Evolutionary conservation across 2,329 filamentous ascomycete genomes (phyloP), one percentile per base, ranked within the genome.

Genomic region (Hymenoscyphus albidus): DNA sequence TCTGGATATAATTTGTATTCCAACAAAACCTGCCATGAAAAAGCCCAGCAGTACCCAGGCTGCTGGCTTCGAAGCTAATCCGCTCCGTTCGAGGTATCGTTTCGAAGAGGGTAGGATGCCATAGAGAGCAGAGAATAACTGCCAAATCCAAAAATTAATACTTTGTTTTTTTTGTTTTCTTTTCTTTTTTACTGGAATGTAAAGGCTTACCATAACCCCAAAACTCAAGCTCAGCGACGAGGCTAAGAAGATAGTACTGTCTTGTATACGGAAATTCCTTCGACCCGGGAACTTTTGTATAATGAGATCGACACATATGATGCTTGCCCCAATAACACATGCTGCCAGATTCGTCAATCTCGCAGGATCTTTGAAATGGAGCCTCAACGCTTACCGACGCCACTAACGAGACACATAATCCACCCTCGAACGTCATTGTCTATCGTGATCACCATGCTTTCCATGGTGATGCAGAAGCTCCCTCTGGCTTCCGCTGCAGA

Each of bases 101-200:
- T 90, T 93, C 1, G 94, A 88, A 22, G 91, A 92, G 10, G 94
- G 94, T 7, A 98, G 83, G 91, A 98, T 97, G 77, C 88, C 95
- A 77, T 93, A 96, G 38, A 98, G 79, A 1, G 94, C 88, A 42
- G 93, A 97, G 77, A 97, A 97, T 51, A 97, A 84, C 93, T 97
- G n/a, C 3, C 18, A 72, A 38, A 22, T 48, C 16, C 5, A 22
- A 27, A 27, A 54, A 44, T 70, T 31, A 68, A 67, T 59, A 65
- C 3, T 27, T 27, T 27, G 27, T 27, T 27, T 27, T 3, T 3
- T 27, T 27, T 27, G 3, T 27, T 27, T 27, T 27, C 27, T 27
- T 27, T 27, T 2, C 27, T 27, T 27, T 35, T 58, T 14, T 12
- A 13, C 3, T 18, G 5, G 35, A 27, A 32, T n/a, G n/a, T 40